phyloP scores from a whole-genome alignment of 2,329 filamentous ascomycete species.

The Alternaria angustiovoidea region DNA sequence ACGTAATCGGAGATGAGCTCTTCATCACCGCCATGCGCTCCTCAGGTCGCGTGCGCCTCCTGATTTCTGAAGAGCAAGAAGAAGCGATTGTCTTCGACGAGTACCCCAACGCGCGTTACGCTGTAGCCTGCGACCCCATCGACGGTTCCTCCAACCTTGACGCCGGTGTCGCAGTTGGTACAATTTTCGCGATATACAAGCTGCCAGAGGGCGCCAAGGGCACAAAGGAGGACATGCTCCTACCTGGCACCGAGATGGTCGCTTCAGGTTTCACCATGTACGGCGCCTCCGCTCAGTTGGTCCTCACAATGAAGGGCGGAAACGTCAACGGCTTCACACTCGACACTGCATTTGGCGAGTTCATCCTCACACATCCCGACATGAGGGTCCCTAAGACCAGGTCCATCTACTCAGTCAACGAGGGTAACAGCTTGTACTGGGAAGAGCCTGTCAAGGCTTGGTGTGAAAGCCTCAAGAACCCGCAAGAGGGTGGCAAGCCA shows the following conservation, averaged over 20 bases:
- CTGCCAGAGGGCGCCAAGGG: constrained; percentile 78
- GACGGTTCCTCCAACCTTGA: constrained; percentile 98
- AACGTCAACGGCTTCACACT: constrained; percentile 97
- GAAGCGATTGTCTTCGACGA: constrained; percentile 86
- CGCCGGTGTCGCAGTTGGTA: constrained; percentile 96
- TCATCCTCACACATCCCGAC: constrained; percentile 95
- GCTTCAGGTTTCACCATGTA: constrained; percentile 99
- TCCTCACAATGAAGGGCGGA: constrained; percentile 94
- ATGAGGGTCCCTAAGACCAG: constrained; percentile 85
- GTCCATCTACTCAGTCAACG: constrained; percentile 96
- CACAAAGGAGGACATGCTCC: constrained; percentile 84
- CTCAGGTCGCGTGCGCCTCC: constrained; percentile 85
- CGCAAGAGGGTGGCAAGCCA: constrained; percentile 78
- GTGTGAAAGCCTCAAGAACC: constrained; percentile 87
- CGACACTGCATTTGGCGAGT: constrained; percentile 95
- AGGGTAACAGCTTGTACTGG: constrained; percentile 98
- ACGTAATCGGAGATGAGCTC: constrained; percentile 97
- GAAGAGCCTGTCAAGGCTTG: constrained; percentile 85
- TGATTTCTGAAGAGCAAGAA: constrained; percentile 99
- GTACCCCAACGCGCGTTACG: constrained; percentile 79
- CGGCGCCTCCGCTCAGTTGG: constrained; percentile 92
- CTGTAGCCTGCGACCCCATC: constrained; percentile 96
- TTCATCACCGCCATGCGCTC: constrained; percentile 96
- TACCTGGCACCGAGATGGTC: constrained; percentile 88
- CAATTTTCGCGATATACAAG: constrained; percentile 95